Evolutionary conservation across 768 basidiomycete genomes (phyloP), one percentile per base, ranked within the genome.

Genomic region (Fomitopsis pulvina): DNA sequence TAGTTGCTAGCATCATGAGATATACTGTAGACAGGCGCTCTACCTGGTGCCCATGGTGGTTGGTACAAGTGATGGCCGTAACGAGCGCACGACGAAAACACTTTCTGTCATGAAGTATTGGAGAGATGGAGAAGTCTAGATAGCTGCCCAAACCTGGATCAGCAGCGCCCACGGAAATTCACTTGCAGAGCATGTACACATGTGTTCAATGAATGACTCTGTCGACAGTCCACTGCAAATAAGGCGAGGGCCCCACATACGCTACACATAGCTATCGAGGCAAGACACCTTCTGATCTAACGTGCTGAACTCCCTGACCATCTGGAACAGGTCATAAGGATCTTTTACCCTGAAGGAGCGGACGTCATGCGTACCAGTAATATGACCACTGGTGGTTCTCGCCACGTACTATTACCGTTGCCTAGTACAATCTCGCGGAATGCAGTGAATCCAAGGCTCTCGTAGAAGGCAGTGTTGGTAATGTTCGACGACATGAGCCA

Each of bases 401-500:
- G 14, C 57, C 57, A 61, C 4, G 47, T 51, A 0, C 54, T 52
- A 48, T 57, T 51, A 34, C 51, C 43, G 5, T 30, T 49, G 2
- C 56, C 57, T 2, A 57, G 14, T 3, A 18, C 11, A 16, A 39
- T 21, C 34, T 25, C 18, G 2, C 40, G 14, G 10, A 53, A 41
- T 0, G 39, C 29, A 1, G n/a, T 5, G 39, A 61, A 61, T 4
- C 60, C 55, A 5, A 55, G 38, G 1, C 37, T 21, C 21, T 56
- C 54, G 32, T 55, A 61, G 39, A 59, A 61, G 14, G 4, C 45
- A 2, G 45, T 50, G 49, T 53, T 46, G 14, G 37, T 42, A 5
- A 52, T 47, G 26, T 51, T 50, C 12, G 53, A 52, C 3, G 55
- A 55, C 2, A 51, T 22, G 7, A 60, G 41, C 52, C 49, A 55